phyloP scores from a whole-genome alignment of 1,284 basidiomycete species.

The Pholiota adiposa region DNA sequence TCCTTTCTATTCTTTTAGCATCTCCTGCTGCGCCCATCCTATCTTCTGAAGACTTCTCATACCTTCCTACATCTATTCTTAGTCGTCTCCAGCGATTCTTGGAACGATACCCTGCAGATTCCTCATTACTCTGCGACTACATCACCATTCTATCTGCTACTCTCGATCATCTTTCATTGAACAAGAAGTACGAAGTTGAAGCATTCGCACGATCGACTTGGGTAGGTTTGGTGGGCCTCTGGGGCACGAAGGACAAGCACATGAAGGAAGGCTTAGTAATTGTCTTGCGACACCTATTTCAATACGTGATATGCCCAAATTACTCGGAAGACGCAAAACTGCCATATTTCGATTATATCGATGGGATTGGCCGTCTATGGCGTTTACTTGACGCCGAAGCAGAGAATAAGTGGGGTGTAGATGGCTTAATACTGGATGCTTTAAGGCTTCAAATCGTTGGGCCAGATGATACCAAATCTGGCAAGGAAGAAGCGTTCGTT shows the following conservation, averaged over 20 bases:
- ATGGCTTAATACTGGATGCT: conserved; percentile 65
- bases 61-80: conserved; percentile 59
- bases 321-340: conserved; percentile 21
- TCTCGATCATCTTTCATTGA: conserved; percentile 75
- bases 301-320: conserved; percentile 59
- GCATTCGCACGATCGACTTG: conserved; percentile 66
- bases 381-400: conserved; percentile 62
- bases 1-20: conserved; percentile 70
- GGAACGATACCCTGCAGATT: conserved; percentile 63
- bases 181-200: conserved; percentile 61
- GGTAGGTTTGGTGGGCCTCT: conserved; percentile 68
- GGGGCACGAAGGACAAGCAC: conserved; percentile 74
- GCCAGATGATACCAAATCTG: conserved; percentile 8
- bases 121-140: conserved; percentile 77
- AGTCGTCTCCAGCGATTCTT: conserved; percentile 72
- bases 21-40: conserved; percentile 63
- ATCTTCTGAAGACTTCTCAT: conserved; percentile 30
- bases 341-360: conserved; percentile 35
- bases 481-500: conserved; percentile 49
- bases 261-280: conserved; percentile 73
- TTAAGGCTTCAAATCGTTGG: conserved; percentile 56
- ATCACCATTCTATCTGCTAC: conserved; percentile 70
- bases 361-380: conserved; percentile 58
- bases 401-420: conserved; percentile 64
- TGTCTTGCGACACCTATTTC: conserved; percentile 71